phyloP scores from a whole-genome alignment of 768 basidiomycete species.

The Candolleomyces aberdarensis region DNA sequence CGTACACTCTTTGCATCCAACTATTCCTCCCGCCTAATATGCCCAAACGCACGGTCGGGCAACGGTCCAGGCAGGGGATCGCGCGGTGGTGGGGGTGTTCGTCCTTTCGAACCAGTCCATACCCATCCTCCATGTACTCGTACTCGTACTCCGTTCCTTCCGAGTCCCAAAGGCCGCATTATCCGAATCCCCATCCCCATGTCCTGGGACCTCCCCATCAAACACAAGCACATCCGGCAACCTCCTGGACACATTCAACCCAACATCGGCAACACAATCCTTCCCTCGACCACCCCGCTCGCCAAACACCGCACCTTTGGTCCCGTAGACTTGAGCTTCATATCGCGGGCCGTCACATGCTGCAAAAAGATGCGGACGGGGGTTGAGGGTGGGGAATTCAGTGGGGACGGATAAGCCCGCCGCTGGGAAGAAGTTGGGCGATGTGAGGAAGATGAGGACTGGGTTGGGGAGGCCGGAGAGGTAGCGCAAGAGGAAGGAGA shows the following conservation, averaged over 20 bases:
- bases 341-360: conserved; percentile 70
- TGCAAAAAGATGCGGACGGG: conserved; percentile 62
- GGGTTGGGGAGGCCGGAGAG: conserved; percentile 55
- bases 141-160: no score
- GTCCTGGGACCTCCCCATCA: conserved; percentile 59
- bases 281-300: conserved; percentile 65
- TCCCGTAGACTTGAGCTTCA: conserved; percentile 59
- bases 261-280: conserved; percentile 63
- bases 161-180: no score
- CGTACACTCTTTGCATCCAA: conserved; percentile 40
- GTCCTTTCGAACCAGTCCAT: no score
- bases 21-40: conserved; percentile 72
- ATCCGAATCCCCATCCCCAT: not conserved
- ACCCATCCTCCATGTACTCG: no score
- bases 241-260: conserved; percentile 59
- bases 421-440: conserved; percentile 17
- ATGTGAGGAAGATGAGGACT: conserved; percentile 58
- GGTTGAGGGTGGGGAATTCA: conserved; percentile 63
- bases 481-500: conserved; percentile 61
- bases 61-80: conserved; percentile 54
- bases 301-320: conserved; percentile 47
- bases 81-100: not conserved
- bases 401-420: conserved; percentile 15
- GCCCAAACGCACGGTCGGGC: conserved; percentile 72
- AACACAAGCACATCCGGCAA: conserved; percentile 77